Base-by-base conservation (phyloP, 306 rosid species). In the Lotus japonicus region DNA sequence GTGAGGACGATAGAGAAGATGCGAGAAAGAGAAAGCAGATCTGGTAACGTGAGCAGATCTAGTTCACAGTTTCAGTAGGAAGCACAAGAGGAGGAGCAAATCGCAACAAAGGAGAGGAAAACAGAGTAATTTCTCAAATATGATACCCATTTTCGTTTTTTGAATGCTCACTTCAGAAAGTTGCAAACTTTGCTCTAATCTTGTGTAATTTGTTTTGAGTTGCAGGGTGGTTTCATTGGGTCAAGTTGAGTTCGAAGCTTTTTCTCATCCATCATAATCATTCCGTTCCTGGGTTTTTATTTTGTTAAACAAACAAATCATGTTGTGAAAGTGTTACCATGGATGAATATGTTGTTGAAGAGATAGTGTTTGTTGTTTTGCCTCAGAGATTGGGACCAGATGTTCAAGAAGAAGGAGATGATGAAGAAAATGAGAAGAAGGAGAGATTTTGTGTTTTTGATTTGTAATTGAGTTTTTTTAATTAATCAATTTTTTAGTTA, bases 391-490 rank as follows among this genome's bases (percentile, higher is more conserved):
- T 88, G 18, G 87, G 95, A 10, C 82, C 86, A 9, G 96, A 88
- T 81, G 95, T 94, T 15, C 97, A 97, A 2, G 97, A 94, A 90
- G 95, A 78, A 88, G 79, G 73, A 83, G 97, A 16, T 78, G 99
- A 83, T n/a, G n/a, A n/a, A n/a, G n/a, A n/a, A n/a, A n/a, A n/a
- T n/a, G n/a, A n/a, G n/a, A n/a, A n/a, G n/a, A n/a, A n/a, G n/a
- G n/a, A n/a, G n/a, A n/a, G n/a, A n/a, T n/a, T n/a, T n/a, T n/a
- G n/a, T n/a, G n/a, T n/a, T n/a, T n/a, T n/a, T n/a, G n/a, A n/a
- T n/a, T n/a, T n/a, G n/a, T n/a, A n/a, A n/a, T n/a, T n/a, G n/a
- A n/a, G n/a, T n/a, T n/a, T n/a, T n/a, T n/a, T n/a, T n/a, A n/a
- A n/a, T n/a, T n/a, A n/a, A n/a, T n/a, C n/a, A n/a, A n/a, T n/a